These are phyloP conservation scores for Boletus speciosus DNA, from an alignment of 768 basidiomycete genomes.

Conservation along the genomic window DNA sequence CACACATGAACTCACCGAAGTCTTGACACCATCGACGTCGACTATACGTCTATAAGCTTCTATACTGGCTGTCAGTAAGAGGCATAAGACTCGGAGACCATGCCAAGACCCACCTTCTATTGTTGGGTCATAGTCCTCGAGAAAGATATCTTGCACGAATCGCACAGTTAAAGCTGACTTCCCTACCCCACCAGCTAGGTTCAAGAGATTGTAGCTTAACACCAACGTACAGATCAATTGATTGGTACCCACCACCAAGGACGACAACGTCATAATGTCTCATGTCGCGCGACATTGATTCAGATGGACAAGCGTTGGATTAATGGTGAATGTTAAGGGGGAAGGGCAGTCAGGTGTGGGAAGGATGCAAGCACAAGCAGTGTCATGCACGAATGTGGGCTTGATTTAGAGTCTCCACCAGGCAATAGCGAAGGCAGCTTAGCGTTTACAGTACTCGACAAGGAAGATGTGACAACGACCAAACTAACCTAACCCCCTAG, in stretches of 20 bases:
- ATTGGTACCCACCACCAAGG: conserved; percentile 59
- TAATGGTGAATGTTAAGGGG: conserved; percentile 6
- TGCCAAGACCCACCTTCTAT: conserved; percentile 60
- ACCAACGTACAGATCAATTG: background rate
- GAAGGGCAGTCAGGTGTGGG: conserved; percentile 16
- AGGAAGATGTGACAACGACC: background rate
- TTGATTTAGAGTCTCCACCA: conserved; percentile 4
- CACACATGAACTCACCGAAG: conserved; percentile 46
- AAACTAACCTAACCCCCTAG: conserved; percentile 3
- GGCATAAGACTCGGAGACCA: background rate
- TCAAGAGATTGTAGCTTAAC: conserved; percentile 1
- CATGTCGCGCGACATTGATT: conserved; percentile 38
- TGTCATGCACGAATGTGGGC: conserved; percentile 6
- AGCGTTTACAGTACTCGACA: background rate
- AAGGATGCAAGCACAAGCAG: conserved; percentile 18
- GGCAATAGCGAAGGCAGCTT: conserved; percentile 2
- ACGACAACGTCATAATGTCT: conserved; percentile 75
- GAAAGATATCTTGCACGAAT: conserved; percentile 68
- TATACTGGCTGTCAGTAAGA: conserved; percentile 28
- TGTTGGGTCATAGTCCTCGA: conserved; percentile 78
- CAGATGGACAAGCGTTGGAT: background rate
- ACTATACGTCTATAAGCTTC: conserved; percentile 69
- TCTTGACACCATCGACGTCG: conserved; percentile 61
- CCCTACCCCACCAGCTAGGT: conserved; percentile 79
- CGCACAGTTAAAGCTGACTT: conserved; percentile 84